Evolutionary conservation across 306 rosid genomes (phyloP).

Genomic region (Rubus parviflorus): DNA sequence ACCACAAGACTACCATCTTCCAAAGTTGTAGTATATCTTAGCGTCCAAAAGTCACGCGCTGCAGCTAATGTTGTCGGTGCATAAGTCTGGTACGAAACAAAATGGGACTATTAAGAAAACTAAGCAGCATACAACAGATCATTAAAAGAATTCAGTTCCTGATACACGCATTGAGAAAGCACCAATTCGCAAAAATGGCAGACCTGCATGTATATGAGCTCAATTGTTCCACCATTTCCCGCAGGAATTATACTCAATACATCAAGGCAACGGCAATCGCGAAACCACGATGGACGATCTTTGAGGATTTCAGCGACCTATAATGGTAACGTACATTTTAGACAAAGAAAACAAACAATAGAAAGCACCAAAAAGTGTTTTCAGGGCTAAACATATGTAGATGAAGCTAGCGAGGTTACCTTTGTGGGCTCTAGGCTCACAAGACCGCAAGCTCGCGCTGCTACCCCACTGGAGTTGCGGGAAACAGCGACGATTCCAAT

Average conservation of each 20-base stretch:
- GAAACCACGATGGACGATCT: slow-evolving; percentile 90
- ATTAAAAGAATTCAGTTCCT: neutral
- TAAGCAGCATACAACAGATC: neutral
- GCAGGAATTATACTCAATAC: slow-evolving; percentile 78
- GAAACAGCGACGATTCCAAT: slow-evolving; percentile 99
- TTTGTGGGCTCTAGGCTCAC: slow-evolving; percentile 97
- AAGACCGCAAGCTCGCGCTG: slow-evolving; percentile 99
- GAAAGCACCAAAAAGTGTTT: neutral
- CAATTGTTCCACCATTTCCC: slow-evolving; percentile 85
- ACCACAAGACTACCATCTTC: slow-evolving; percentile 99
- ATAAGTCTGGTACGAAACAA: slow-evolving; percentile 56
- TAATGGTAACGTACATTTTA: slow-evolving; percentile 1
- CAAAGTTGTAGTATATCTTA: slow-evolving; percentile 79
- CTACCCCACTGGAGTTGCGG: slow-evolving; percentile 94
- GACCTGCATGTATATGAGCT: slow-evolving; percentile 97
- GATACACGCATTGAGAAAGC: neutral
- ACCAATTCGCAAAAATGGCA: neutral
- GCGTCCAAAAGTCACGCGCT: slow-evolving; percentile 93
- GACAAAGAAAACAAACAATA: neutral
- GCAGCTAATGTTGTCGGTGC: slow-evolving; percentile 98
- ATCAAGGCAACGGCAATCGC: slow-evolving; percentile 87
- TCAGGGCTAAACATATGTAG: neutral
- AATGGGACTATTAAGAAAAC: neutral
- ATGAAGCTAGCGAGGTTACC: slow-evolving; percentile 34
- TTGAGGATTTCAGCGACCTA: slow-evolving; percentile 95